A percentile compares a stretch with the other conserved stretches of the same genome.
Evolutionary conservation across 768 basidiomycete species (phyloP).

Genomic region (Amanita thiersii): DNA sequence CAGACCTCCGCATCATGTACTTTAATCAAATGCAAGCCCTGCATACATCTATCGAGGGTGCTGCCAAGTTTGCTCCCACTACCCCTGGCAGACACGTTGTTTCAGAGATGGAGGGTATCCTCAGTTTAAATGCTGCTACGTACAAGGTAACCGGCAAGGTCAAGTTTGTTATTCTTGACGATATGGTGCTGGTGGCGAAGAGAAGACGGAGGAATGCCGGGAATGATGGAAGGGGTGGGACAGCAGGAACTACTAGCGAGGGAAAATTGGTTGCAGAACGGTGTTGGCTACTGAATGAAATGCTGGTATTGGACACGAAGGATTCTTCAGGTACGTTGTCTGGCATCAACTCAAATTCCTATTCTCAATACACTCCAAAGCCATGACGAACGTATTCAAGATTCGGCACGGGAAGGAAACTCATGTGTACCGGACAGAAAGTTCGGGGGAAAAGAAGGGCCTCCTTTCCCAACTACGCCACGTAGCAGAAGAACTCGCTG

Average conservation of each 20-base stretch:
- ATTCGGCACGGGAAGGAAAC: slow-evolving; percentile 90
- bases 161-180: slow-evolving; percentile 86
- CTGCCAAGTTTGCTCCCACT: slow-evolving; percentile 89
- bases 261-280: slow-evolving; percentile 86
- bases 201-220: slow-evolving; percentile 60
- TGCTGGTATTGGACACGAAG: slow-evolving; percentile 93
- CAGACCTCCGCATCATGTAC: slow-evolving; percentile 90
- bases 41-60: slow-evolving; percentile 87
- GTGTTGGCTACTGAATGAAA: slow-evolving; percentile 91
- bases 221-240: slow-evolving; percentile 23
- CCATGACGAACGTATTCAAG: slow-evolving; percentile 95
- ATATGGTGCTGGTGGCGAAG: slow-evolving; percentile 82
- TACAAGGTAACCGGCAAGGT: slow-evolving; percentile 88
- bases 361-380: slow-evolving; percentile 20
- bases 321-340: slow-evolving; percentile 73
- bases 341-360: background rate
- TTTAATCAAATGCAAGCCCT: slow-evolving; percentile 90
- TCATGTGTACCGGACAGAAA: slow-evolving; percentile 87
- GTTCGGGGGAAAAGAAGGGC: slow-evolving; percentile 74
- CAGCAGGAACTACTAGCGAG: slow-evolving; percentile 37
- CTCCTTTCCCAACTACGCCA: slow-evolving; percentile 82
- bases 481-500: slow-evolving; percentile 85
- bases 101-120: slow-evolving; percentile 73
- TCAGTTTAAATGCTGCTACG: slow-evolving; percentile 86
- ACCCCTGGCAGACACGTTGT: slow-evolving; percentile 90